phyloP scores from a whole-genome alignment of 1,284 basidiomycete genomes.

The Lentinula novae-zelandiae region DNA sequence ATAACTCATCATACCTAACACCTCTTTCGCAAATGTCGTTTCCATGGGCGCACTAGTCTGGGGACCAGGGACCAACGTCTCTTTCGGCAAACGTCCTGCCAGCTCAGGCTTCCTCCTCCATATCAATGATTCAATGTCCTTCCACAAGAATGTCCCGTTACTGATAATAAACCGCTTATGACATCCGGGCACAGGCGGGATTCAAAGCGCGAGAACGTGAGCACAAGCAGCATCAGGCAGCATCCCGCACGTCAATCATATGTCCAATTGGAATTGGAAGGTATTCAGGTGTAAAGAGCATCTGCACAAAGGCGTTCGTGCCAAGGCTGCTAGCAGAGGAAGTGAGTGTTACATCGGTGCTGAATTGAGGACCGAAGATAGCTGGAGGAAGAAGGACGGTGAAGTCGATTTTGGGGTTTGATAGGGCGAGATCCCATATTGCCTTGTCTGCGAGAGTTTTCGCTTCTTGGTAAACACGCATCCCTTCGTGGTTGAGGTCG shows the following conservation, averaged over 20 bases:
- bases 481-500: neutral
- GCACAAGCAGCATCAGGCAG: slow-evolving; percentile 8
- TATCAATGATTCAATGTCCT: slow-evolving; percentile 3
- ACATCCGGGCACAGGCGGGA: slow-evolving; percentile 5
- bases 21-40: slow-evolving; percentile 9
- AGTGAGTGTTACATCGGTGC: neutral
- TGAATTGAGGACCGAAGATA: slow-evolving; percentile 8
- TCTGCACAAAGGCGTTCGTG: slow-evolving; percentile 1
- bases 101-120: slow-evolving; percentile 8
- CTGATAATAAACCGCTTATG: slow-evolving; percentile 10
- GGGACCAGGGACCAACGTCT: neutral
- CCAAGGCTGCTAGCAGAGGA: slow-evolving; percentile 1
- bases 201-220: slow-evolving; percentile 4
- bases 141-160: slow-evolving; percentile 2
- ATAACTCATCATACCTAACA: slow-evolving; percentile 9
- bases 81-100: slow-evolving; percentile 7
- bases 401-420: slow-evolving; percentile 11
- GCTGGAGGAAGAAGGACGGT: slow-evolving; percentile 11
- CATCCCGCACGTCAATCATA: slow-evolving; percentile 12
- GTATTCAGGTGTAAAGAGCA: slow-evolving; percentile 3
- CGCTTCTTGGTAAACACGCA: slow-evolving; percentile 1
- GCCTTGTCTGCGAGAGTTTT: slow-evolving; percentile 13
- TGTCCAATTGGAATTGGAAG: slow-evolving; percentile 8
- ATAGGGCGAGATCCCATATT: slow-evolving; percentile 8
- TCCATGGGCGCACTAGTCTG: slow-evolving; percentile 11